These are phyloP conservation scores for Dothidotthia symphoricarpi DNA, from an alignment of 2,329 filamentous ascomycete genomes.

Conservation along the genomic window DNA sequence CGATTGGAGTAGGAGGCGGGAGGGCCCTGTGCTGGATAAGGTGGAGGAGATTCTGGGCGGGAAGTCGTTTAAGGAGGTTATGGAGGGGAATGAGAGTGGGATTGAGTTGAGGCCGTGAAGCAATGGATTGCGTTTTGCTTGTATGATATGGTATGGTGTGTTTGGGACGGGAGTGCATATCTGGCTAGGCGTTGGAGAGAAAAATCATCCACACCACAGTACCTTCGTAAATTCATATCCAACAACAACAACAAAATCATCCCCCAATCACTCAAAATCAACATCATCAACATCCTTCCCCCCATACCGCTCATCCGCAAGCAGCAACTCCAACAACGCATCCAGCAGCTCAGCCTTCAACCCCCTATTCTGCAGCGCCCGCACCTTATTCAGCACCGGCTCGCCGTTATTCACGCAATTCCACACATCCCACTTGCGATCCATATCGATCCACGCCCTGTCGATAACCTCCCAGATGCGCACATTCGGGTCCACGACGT, in stretches of 20 bases:
- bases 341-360: constrained; percentile 31
- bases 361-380: constrained; percentile 28
- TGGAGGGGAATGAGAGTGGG: constrained; percentile 20
- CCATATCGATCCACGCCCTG: constrained; percentile 29
- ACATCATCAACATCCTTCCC: neutral
- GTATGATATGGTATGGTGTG: neutral
- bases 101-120: constrained; percentile 26
- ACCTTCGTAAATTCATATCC: too few species aligned
- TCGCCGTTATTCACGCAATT: constrained; percentile 29
- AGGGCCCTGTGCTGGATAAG: constrained; percentile 35
- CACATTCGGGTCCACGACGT: constrained; percentile 33
- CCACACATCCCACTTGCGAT: constrained; percentile 37
- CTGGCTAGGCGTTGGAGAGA: too few species aligned
- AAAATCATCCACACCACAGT: too few species aligned
- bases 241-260: neutral
- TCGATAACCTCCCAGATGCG: constrained; percentile 32
- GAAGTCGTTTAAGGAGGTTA: constrained; percentile 33
- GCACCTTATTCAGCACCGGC: constrained; percentile 30
- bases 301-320: constrained; percentile 35
- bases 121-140: neutral
- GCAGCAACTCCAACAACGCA: constrained; percentile 36
- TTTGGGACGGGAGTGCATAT: neutral
- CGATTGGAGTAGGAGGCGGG: constrained; percentile 30
- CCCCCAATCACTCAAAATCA: neutral
- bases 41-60: constrained; percentile 36